Base-by-base conservation (phyloP, 495 filamentous ascomycete genomes). In the Aspergillus olivimuriae region DNA sequence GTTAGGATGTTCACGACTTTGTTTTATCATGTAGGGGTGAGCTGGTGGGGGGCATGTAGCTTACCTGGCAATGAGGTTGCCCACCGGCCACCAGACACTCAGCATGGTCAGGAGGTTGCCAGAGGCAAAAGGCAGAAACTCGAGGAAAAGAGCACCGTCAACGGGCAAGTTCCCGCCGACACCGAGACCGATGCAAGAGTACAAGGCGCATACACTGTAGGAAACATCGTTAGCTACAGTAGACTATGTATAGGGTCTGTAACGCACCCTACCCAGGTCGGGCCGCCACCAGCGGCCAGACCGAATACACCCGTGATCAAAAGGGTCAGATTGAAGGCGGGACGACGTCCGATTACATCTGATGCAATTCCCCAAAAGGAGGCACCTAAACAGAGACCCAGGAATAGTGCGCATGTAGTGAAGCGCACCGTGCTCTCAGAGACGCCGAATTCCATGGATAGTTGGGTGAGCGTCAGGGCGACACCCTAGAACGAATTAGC, bases 111-210 rank as follows among this genome's bases (percentile, higher is more conserved):
- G 55, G 31, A 81, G 61, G 39, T 71, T 69, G 11, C 69, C 67
- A 12, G 74, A 77, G 12, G 68, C 65, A 42, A 62, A 66, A 6
- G 78, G 78, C 7, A 82, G 50, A 47, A 81, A 80, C 43, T 82
- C 78, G 17, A 82, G 56, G 55, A 82, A 81, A 1, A 81, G 63
- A 21, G 77, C 75, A n/a, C 74, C 71, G 51, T 76, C 73, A 12
- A 77, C 73, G 1, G 73, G 73, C 39, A 77, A 46, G 41, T 81
- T 82, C 17, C 78, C 78, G 35, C 78, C 78, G n/a, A 81, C 70
- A 11, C 78, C 78, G 15, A 79, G 60, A 41, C 77, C 77, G 43
- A 78, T 39, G 36, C 62, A 67, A 19, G 75, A 55, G 46, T 56
- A 78, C 28, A 81, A 52, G 38, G 61, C 73, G 46, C 64, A 73